Conservation (phyloP, 768 basidiomycete genomes). For the Tylopilus rubrobrunneus region DNA sequence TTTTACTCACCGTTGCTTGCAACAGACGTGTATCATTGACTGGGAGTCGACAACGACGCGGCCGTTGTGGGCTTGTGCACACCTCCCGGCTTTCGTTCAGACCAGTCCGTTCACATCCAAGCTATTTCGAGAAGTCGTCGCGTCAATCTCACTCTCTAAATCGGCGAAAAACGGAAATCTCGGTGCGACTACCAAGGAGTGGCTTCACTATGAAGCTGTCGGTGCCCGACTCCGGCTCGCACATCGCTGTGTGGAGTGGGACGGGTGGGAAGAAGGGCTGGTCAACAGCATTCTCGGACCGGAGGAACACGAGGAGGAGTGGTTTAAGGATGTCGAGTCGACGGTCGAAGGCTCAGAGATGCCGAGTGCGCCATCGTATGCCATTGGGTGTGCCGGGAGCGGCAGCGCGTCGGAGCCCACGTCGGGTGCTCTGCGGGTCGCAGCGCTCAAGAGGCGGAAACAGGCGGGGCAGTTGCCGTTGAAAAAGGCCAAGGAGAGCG, state of each 20-base stretch:
- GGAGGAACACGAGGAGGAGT: slow-evolving; percentile 67
- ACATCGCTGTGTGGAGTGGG: slow-evolving; percentile 83
- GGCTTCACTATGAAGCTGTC: slow-evolving; percentile 68
- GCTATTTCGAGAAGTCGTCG: slow-evolving; percentile 65
- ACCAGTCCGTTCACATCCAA: slow-evolving; percentile 71
- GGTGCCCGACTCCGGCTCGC: slow-evolving; percentile 69
- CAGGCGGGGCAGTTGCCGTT: slow-evolving; percentile 48
- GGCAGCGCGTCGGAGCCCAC: slow-evolving; percentile 10
- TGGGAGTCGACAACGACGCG: slow-evolving; percentile 90
- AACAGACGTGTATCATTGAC: slow-evolving; percentile 83
- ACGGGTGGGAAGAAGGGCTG: slow-evolving; percentile 88
- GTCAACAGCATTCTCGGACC: slow-evolving; percentile 71
- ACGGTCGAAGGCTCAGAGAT: slow-evolving; percentile 18
- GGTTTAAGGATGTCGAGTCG: slow-evolving; percentile 48
- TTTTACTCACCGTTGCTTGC: neutral
- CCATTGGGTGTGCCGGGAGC: neutral
- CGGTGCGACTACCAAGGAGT: slow-evolving; percentile 55
- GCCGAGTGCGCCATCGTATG: slow-evolving; percentile 11
- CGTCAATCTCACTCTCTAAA: slow-evolving; percentile 38
- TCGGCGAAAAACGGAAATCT: slow-evolving; percentile 29
- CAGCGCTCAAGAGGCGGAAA: slow-evolving; percentile 31
- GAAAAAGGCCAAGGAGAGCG: slow-evolving; percentile 59
- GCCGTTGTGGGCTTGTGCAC: slow-evolving; percentile 81
- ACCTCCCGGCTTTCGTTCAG: slow-evolving; percentile 76
- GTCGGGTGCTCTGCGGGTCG: slow-evolving; percentile 20